phyloP scores from a whole-genome alignment of 2,329 filamentous ascomycete species.

The Blastomyces emzantsi region DNA sequence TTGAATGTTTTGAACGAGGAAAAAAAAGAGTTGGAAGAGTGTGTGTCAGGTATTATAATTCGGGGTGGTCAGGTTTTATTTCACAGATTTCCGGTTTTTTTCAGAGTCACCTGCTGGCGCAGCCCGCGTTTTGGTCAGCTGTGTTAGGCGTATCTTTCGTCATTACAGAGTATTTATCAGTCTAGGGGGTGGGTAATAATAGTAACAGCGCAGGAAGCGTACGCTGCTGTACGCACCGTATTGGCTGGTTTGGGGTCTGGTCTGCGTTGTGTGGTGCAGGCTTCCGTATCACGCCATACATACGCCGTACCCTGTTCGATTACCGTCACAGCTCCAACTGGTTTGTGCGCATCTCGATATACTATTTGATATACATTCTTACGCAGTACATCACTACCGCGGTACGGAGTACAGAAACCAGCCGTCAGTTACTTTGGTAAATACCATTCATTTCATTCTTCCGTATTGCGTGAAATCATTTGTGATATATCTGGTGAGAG shows the following conservation, averaged over 20 bases:
- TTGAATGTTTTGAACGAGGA: neutral
- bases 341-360: neutral
- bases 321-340: neutral
- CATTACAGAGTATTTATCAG: conserved; percentile 8
- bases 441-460: neutral
- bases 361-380: no score
- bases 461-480: neutral
- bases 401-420: no score
- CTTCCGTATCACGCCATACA: neutral
- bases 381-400: no score
- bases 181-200: conserved; percentile 2
- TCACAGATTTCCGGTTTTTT: conserved; percentile 5
- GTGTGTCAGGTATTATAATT: neutral
- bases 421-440: neutral
- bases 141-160: conserved; percentile 5
- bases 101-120: neutral
- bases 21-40: neutral
- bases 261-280: neutral
- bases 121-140: neutral
- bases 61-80: conserved; percentile 1
- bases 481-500: neutral
- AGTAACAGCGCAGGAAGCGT: neutral
- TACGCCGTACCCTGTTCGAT: neutral
- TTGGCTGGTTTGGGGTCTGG: neutral
- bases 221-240: neutral